Conservation (phyloP, 2,329 filamentous ascomycete genomes). For the Fusarium poae region DNA sequence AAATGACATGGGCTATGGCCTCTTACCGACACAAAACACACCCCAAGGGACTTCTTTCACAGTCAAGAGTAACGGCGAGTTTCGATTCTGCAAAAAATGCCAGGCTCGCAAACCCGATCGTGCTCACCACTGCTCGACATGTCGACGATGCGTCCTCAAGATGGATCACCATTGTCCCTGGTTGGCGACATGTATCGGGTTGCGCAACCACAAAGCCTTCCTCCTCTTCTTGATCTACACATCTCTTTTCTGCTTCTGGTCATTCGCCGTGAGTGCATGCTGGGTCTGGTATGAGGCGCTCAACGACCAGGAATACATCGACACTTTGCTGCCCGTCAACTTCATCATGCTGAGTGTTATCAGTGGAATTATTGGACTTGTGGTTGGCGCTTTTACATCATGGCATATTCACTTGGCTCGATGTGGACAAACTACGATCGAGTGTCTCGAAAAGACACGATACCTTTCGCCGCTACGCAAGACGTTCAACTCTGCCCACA, state of each 20-base stretch:
- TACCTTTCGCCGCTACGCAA: slow-evolving; percentile 86
- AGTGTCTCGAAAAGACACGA: slow-evolving; percentile 94
- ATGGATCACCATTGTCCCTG: slow-evolving; percentile 99
- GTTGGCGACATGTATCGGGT: slow-evolving; percentile 94
- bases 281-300: slow-evolving; percentile 92
- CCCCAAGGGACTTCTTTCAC: slow-evolving; percentile 79
- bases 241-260: slow-evolving; percentile 84
- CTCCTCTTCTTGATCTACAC: slow-evolving; percentile 92
- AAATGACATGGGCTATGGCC: slow-evolving; percentile 77
- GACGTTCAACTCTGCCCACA: slow-evolving; percentile 73
- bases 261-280: slow-evolving; percentile 78
- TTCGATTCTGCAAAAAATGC: slow-evolving; percentile 97
- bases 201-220: slow-evolving; percentile 96
- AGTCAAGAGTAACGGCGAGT: slow-evolving; percentile 89
- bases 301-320: slow-evolving; percentile 76
- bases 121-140: slow-evolving; percentile 96
- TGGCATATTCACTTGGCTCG: slow-evolving; percentile 91
- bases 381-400: slow-evolving; percentile 86
- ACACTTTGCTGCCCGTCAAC: slow-evolving; percentile 87
- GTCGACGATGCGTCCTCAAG: slow-evolving; percentile 93
- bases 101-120: slow-evolving; percentile 94
- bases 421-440: slow-evolving; percentile 91
- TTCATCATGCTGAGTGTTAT: slow-evolving; percentile 90
- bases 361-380: slow-evolving; percentile 89
- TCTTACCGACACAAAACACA: slow-evolving; percentile 78